These are phyloP conservation scores for Leptographium galeiforme DNA, from an alignment of 2,329 filamentous ascomycete species.

Conservation along the genomic window DNA sequence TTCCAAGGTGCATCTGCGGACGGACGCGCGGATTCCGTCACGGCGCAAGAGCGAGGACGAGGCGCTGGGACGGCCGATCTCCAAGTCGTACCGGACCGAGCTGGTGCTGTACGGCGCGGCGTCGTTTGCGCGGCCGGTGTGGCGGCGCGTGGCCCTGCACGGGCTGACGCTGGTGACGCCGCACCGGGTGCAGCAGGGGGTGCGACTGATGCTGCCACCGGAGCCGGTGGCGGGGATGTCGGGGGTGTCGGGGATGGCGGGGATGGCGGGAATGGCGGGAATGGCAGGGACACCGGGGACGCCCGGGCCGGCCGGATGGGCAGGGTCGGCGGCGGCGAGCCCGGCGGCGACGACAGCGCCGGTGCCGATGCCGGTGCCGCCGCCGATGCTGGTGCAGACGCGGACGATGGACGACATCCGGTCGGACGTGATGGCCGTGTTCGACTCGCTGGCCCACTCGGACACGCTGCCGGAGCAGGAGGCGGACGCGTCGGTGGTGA, in stretches of 20 bases:
- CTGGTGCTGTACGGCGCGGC: conserved; percentile 70
- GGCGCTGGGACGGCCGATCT: conserved; percentile 46
- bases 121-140: conserved; percentile 51
- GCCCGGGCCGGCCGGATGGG: not conserved
- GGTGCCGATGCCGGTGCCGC: conserved; percentile 10
- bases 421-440: conserved; percentile 72
- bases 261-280: not conserved
- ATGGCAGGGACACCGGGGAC: not conserved
- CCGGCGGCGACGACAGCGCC: conserved; percentile 13
- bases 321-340: not conserved
- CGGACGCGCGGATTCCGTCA: conserved; percentile 56
- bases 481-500: conserved; percentile 46
- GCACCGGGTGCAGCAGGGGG: conserved; percentile 50
- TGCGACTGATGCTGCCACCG: conserved; percentile 59
- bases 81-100: conserved; percentile 48
- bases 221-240: not conserved
- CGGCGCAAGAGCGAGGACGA: conserved; percentile 53
- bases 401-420: conserved; percentile 78
- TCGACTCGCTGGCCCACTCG: conserved; percentile 66
- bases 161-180: conserved; percentile 56
- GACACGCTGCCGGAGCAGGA: conserved; percentile 67
- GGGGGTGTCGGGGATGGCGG: no score
- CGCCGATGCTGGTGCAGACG: conserved; percentile 27
- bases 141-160: conserved; percentile 50
- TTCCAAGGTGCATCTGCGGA: conserved; percentile 47